Evolutionary conservation across 1,284 basidiomycete genomes (phyloP), one percentile per base, ranked within the genome.

Genomic region (Schizopora paradoxa): DNA sequence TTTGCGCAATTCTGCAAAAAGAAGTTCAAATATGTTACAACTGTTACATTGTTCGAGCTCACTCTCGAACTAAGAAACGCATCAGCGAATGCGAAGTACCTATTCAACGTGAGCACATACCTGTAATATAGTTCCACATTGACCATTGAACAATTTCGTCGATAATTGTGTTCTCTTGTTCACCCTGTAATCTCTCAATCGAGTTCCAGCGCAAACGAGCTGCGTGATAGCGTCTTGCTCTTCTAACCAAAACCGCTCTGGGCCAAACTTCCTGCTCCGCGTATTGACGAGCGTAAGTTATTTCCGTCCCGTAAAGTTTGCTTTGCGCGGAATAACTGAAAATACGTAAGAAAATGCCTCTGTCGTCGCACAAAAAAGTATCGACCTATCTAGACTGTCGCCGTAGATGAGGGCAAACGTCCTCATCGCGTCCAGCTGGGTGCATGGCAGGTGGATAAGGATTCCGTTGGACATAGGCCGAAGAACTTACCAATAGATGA

Each of bases 61-160:
- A 84, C 79, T 79, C 72, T 59, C 82, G 58, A 36, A 73, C 71
- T 73, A 42, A 19, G 27, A 16, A 28, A 39, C 37, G 14, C n/a
- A 33, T 45, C 5, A 18, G 26, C 21, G 28, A 33, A 22, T 3
- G 31, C 10, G n/a, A 18, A 47, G 32, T 35, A 11, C 23, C 2
- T 10, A 37, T 23, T 55, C 35, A 13, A 70, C 61, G n/a, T 63
- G 57, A 7, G 2, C 1, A 54, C 66, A 48, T 54, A 73, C 72
- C 67, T 43, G 73, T 68, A 5, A 87, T 77, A 64, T 91, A 94
- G 47, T 87, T 77, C 73, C 88, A 92, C 60, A 94, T 72, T 4
- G 83, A 85, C 75, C 92, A 91, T 55, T 91, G 82, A 6, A 86
- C 75, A 23, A 95, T 66, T 58, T 91, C 87, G 57, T 81, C 78